Base-by-base conservation (phyloP, 179 eudicot species). In the Vitellaria paradoxa region DNA sequence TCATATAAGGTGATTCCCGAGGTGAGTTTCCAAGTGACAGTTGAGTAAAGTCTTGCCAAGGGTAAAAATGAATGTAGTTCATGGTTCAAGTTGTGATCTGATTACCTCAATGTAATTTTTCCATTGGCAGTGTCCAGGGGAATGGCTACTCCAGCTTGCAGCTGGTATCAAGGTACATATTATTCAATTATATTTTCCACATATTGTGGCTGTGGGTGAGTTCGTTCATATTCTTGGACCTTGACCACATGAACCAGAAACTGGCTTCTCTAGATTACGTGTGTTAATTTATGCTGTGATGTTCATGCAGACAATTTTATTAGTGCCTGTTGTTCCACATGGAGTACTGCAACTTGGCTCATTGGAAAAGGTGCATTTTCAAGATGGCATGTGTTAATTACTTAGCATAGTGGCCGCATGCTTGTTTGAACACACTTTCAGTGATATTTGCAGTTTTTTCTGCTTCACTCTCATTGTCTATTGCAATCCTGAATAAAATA, bases 301-400 rank as follows among this genome's bases (percentile, higher is more conserved):
- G 67, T 50, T 64, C 61, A 62, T 86, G 85, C 96, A 94, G 98
- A 94, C 98, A 24, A 84, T 92, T 66, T 82, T 92, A 78, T 84
- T 89, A 40, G 80, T 85, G 73, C 92, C 98, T 56, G 83, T 90
- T 75, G 65, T 83, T 49, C 89, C 91, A 46, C 81, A 87, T 79
- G 97, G 98, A 82, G 91, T 94, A 82, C 73, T 94, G 73, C 98
- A 92, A 79, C 88, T 94, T 50, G 98, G 97, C 67, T 90, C 98
- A 55, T 55, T 84, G 73, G 87, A 88, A 76, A 88, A 77, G 93
- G 98, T 92, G 68, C 11, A 84, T 81, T 40, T 77, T 76, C 13
- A 53, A 8, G 20, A n/a, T 26, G 20, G 9, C 30, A 45, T 30
- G 37, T 30, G 37, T 30, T 30, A 30, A 30, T 37, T 15, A 18